These are phyloP conservation scores for Edaphochlamys debaryana DNA, from an alignment of 139 green algal genomes.

Conservation along the genomic window DNA sequence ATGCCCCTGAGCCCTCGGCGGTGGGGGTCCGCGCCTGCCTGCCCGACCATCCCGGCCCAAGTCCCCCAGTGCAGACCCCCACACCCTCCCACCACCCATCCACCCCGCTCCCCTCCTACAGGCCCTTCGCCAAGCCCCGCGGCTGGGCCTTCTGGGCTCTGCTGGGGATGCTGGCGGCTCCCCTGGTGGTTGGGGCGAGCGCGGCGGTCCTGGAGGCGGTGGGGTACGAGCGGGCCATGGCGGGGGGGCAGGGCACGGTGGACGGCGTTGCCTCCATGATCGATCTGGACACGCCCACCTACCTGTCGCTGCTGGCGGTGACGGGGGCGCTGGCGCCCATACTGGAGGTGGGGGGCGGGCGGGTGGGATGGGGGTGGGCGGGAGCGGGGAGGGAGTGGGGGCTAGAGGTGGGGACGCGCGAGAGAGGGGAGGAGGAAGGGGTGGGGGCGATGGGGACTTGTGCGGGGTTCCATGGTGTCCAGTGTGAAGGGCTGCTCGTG, in stretches of 20 bases:
- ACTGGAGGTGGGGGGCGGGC: slow-evolving; percentile 75
- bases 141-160: slow-evolving; percentile 86
- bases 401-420: neutral
- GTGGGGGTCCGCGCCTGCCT: too few relatives aligned
- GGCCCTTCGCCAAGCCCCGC: slow-evolving; percentile 67
- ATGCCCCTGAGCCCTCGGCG: too few relatives aligned
- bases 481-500: too few relatives aligned
- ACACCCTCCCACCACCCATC: too few relatives aligned
- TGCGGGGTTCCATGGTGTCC: too few relatives aligned
- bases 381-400: neutral
- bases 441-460: too few relatives aligned
- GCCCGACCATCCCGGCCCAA: too few relatives aligned
- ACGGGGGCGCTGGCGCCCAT: slow-evolving; percentile 80
- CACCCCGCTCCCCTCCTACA: too few relatives aligned
- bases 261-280: slow-evolving; percentile 83
- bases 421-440: neutral
- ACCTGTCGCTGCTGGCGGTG: slow-evolving; percentile 63
- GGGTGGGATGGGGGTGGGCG: neutral
- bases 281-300: slow-evolving; percentile 71
- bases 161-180: slow-evolving; percentile 69
- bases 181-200: slow-evolving; percentile 67
- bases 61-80: too few relatives aligned
- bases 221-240: slow-evolving; percentile 57
- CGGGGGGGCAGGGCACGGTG: slow-evolving; percentile 72
- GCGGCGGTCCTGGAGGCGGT: slow-evolving; percentile 50